Percentiles rank a stretch among this genome's conserved stretches.
Conservation (phyloP, 148 eudicot genomes). For the Chenopodium quinoa region DNA sequence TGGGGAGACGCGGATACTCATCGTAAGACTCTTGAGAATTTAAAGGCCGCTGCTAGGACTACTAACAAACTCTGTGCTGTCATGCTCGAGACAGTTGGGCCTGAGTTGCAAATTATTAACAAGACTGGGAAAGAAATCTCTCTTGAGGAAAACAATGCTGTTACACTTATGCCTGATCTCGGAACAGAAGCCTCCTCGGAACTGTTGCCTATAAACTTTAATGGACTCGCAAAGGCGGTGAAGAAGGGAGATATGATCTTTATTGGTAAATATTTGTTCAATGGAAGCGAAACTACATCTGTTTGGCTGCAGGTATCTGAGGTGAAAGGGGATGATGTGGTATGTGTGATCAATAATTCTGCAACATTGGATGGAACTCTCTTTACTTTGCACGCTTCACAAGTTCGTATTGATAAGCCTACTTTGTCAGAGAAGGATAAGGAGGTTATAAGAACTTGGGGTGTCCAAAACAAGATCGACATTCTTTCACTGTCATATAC, state of each 20-base stretch:
- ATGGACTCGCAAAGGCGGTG: slow-evolving; percentile 77
- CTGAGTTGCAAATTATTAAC: slow-evolving; percentile 78
- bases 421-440: slow-evolving; percentile 85
- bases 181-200: slow-evolving; percentile 62
- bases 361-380: slow-evolving; percentile 77
- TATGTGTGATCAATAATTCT: slow-evolving; percentile 79
- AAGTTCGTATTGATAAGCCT: slow-evolving; percentile 81
- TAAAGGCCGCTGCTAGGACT: slow-evolving; percentile 72
- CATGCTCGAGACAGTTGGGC: slow-evolving; percentile 88
- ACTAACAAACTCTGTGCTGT: slow-evolving; percentile 93
- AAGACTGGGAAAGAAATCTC: slow-evolving; percentile 50
- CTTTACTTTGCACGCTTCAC: slow-evolving; percentile 86
- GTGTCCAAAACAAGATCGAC: slow-evolving; percentile 82
- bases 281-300: slow-evolving; percentile 97
- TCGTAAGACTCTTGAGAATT: slow-evolving; percentile 79
- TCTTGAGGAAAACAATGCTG: slow-evolving; percentile 51
- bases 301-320: slow-evolving; percentile 96
- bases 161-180: slow-evolving; percentile 66
- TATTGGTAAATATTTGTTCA: slow-evolving; percentile 90
- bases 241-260: slow-evolving; percentile 94
- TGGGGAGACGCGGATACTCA: slow-evolving; percentile 81
- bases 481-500: slow-evolving; percentile 86
- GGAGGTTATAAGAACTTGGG: slow-evolving; percentile 89
- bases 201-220: slow-evolving; percentile 61
- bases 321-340: slow-evolving; percentile 68